Percentiles rank a stretch among this genome's conserved stretches.
phyloP scores from a whole-genome alignment of 2,329 filamentous ascomycete genomes.

The Rutstroemia sp. region DNA sequence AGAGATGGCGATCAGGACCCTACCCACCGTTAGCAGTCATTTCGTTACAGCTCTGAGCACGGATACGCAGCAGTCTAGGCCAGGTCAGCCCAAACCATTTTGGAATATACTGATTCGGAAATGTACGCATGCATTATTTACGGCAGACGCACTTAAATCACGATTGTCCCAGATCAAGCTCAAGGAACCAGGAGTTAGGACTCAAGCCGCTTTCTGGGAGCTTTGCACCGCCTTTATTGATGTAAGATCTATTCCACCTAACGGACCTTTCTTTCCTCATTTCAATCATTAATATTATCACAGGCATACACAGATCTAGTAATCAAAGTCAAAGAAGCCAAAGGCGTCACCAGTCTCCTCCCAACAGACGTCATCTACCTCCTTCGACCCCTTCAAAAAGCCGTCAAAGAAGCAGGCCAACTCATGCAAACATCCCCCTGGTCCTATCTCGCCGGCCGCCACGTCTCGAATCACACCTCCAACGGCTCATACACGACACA shows the following conservation, averaged over 20 bases:
- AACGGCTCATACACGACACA: constrained; percentile 23
- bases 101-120: constrained; percentile 67
- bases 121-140: constrained; percentile 62
- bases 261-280: constrained; percentile 15
- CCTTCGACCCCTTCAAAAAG: constrained; percentile 73
- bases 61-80: constrained; percentile 51
- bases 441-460: constrained; percentile 40
- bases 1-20: constrained; percentile 61
- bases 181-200: constrained; percentile 71
- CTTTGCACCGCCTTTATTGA: constrained; percentile 69
- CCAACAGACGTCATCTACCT: constrained; percentile 63
- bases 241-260: constrained; percentile 15
- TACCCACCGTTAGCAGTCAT: constrained; percentile 64
- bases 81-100: constrained; percentile 52
- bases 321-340: constrained; percentile 47
- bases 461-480: constrained; percentile 15
- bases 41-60: constrained; percentile 56
- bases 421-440: constrained; percentile 62
- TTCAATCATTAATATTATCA: background rate
- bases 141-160: constrained; percentile 64
- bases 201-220: constrained; percentile 54
- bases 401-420: constrained; percentile 71
- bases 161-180: constrained; percentile 75
- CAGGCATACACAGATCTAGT: constrained; percentile 62
- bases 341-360: constrained; percentile 40